These are phyloP conservation scores for Aureobasidium sp. DNA, from an alignment of 2,329 filamentous ascomycete species.

Conservation along the genomic window DNA sequence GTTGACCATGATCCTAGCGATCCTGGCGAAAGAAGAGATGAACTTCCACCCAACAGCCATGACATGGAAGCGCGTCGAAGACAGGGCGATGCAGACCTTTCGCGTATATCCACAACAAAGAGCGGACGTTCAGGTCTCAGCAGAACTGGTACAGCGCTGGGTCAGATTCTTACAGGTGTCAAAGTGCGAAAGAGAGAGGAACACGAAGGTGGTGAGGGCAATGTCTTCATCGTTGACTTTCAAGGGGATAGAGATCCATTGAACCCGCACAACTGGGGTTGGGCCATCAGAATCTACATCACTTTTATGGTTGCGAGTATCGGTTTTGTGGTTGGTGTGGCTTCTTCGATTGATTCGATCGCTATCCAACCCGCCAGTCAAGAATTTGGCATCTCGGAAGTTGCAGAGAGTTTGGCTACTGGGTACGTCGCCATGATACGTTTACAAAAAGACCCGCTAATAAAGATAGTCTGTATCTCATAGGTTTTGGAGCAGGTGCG, in stretches of 20 bases:
- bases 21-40: constrained; percentile 14
- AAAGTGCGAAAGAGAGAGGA: constrained; percentile 31
- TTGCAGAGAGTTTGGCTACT: constrained; percentile 46
- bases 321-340: constrained; percentile 45
- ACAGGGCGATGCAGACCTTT: constrained; percentile 22
- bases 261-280: constrained; percentile 34
- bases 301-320: constrained; percentile 36
- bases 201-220: constrained; percentile 30
- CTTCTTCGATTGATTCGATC: constrained; percentile 48
- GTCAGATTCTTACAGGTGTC: constrained; percentile 31
- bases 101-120: constrained; percentile 26
- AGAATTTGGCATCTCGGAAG: constrained; percentile 44
- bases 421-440: constrained; percentile 21
- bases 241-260: constrained; percentile 31
- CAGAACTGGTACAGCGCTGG: constrained; percentile 27
- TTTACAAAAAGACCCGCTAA: neutral
- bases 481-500: constrained; percentile 41
- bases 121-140: constrained; percentile 17
- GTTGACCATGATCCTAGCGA: constrained; percentile 4
- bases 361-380: constrained; percentile 40
- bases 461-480: constrained; percentile 24
- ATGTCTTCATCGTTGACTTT: constrained; percentile 35
- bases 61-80: constrained; percentile 20
- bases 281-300: constrained; percentile 25
- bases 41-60: constrained; percentile 18